Conservation (phyloP, 768 basidiomycete genomes). For the Hortiboletus flavorubellus region DNA sequence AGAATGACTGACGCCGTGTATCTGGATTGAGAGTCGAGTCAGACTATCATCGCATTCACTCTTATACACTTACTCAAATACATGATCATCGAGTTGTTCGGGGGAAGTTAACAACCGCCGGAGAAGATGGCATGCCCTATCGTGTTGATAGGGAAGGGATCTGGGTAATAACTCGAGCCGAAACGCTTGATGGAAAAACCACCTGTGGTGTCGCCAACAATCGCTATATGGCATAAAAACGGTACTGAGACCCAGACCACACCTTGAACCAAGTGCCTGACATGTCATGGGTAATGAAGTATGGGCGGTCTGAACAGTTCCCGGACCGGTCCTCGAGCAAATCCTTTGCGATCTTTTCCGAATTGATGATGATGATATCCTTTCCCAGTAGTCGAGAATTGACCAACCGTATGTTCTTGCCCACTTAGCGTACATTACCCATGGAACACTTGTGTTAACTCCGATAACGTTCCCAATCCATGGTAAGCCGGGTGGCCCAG, state of each 20-base stretch:
- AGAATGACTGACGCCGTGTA: not conserved
- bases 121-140: not conserved
- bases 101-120: not conserved
- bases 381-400: not conserved
- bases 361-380: constrained; percentile 8
- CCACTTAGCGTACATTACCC: not conserved
- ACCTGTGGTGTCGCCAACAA: not conserved
- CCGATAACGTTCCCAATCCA: not conserved
- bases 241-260: not conserved
- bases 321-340: not conserved
- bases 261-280: not conserved
- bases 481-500: not conserved
- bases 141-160: not conserved
- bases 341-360: not conserved
- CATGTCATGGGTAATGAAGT: not conserved
- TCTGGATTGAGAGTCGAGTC: not conserved
- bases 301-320: not conserved
- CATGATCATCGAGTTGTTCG: not conserved
- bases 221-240: not conserved
- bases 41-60: not conserved
- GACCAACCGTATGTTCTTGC: constrained; percentile 7
- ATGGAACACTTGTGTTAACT: not conserved
- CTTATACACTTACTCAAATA: not conserved
- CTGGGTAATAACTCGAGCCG: not conserved
- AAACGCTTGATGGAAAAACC: not conserved